These are phyloP conservation scores for Verticillium albo-atrum DNA, from an alignment of 2,329 filamentous ascomycete species.

Conservation along the genomic window DNA sequence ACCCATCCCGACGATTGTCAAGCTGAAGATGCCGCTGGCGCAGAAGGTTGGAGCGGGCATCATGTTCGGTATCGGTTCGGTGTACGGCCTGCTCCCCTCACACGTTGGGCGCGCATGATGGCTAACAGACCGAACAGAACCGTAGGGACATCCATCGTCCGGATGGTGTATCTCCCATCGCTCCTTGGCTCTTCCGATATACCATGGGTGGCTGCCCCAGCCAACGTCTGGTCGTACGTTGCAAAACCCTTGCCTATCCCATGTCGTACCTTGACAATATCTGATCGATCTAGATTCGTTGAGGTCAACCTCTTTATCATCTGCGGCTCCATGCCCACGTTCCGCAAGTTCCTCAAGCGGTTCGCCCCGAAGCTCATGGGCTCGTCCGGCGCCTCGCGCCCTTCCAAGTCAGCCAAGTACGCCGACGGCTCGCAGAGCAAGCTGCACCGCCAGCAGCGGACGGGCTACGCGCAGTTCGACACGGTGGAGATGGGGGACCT, in stretches of 20 bases:
- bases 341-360: constrained; percentile 29
- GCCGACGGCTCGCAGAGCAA: neutral
- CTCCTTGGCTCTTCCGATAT: constrained; percentile 10
- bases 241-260: neutral
- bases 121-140: constrained; percentile 15
- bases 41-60: constrained; percentile 38
- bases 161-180: constrained; percentile 11
- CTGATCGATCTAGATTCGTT: constrained; percentile 16
- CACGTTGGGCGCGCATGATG: neutral
- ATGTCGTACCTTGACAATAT: neutral
- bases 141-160: constrained; percentile 18
- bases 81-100: constrained; percentile 8
- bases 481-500: neutral
- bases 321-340: constrained; percentile 28
- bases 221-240: constrained; percentile 14
- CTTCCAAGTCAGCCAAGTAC: neutral
- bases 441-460: neutral
- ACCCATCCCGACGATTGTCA: constrained; percentile 38
- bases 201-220: constrained; percentile 11
- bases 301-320: constrained; percentile 22
- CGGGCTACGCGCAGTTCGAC: neutral
- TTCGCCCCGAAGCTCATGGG: constrained; percentile 22
- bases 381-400: neutral
- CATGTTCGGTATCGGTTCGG: constrained; percentile 37
- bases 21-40: constrained; percentile 35